These are phyloP conservation scores for Dissophora globulifera DNA, from an alignment of 192 early-diverging fungal species.

Conservation along the genomic window DNA sequence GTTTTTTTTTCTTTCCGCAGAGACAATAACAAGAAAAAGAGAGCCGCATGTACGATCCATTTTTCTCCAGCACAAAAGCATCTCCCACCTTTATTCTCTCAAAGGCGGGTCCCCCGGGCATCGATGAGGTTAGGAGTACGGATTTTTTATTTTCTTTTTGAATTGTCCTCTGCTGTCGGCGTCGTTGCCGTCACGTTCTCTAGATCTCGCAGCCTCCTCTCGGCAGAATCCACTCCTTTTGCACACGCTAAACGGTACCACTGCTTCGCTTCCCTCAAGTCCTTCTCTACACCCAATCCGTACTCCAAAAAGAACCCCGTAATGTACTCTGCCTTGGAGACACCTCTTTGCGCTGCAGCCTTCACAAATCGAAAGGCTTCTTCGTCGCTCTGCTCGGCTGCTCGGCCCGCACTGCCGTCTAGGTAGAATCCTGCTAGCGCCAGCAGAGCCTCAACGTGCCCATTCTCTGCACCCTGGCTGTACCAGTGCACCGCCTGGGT, in stretches of 20 bases:
- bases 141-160: no score
- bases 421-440: constrained; percentile 85
- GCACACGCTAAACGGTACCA: constrained; percentile 50
- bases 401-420: constrained; percentile 62
- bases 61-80: no score
- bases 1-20: no score
- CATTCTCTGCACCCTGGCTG: constrained; percentile 80
- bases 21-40: no score
- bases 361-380: constrained; percentile 41
- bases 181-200: constrained; percentile 9
- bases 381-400: constrained; percentile 47
- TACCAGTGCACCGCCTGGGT: constrained; percentile 78
- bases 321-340: constrained; percentile 50
- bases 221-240: constrained; percentile 41
- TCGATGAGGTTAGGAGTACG: no score
- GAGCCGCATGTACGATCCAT: no score
- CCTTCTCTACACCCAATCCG: constrained; percentile 36
- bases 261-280: constrained; percentile 29
- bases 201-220: constrained; percentile 23
- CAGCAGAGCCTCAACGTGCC: constrained; percentile 83
- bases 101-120: no score
- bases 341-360: constrained; percentile 36
- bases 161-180: no score
- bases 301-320: constrained; percentile 50
- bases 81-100: no score